Percentiles rank a stretch among this genome's conserved stretches.
phyloP scores from a whole-genome alignment of 768 basidiomycete species.

The Boletus rufocinnamomeus region DNA sequence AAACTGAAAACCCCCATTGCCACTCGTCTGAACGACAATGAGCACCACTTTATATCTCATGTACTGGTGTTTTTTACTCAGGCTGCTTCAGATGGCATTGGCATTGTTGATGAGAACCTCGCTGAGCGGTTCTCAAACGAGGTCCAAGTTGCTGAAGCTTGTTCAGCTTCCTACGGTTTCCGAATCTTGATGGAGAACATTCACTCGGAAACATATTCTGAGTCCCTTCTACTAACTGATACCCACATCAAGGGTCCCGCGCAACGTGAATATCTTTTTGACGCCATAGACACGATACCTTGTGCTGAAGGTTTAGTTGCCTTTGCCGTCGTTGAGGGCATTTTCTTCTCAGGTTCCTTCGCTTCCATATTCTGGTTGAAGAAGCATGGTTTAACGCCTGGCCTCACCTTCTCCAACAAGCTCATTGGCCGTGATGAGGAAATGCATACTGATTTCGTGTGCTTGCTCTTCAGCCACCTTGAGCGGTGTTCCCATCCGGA shows the following conservation, averaged over 20 bases:
- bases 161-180: constrained; percentile 91
- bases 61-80: constrained; percentile 96
- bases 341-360: constrained; percentile 95
- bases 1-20: too few relatives aligned
- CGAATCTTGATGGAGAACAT: constrained; percentile 99
- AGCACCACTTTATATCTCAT: constrained; percentile 88
- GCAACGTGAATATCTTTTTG: constrained; percentile 81
- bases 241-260: constrained; percentile 84
- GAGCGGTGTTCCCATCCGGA: constrained; percentile 79
- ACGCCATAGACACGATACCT: constrained; percentile 92
- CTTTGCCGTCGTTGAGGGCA: constrained; percentile 94
- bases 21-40: constrained; percentile 72
- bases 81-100: constrained; percentile 96
- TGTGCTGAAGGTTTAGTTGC: constrained; percentile 89
- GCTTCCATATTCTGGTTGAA: constrained; percentile 97
- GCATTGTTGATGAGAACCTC: constrained; percentile 87
- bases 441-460: constrained; percentile 96
- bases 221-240: constrained; percentile 81
- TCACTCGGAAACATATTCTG: constrained; percentile 86
- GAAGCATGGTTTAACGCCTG: constrained; percentile 97
- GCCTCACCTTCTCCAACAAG: constrained; percentile 94
- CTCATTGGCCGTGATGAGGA: constrained; percentile 95
- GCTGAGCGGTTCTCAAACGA: constrained; percentile 92
- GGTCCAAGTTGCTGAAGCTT: constrained; percentile 89
- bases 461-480: constrained; percentile 84